Evolutionary conservation across 495 filamentous ascomycete genomes (phyloP), one percentile per base, ranked within the genome.

Genomic region (Penicillium cataractarum): DNA sequence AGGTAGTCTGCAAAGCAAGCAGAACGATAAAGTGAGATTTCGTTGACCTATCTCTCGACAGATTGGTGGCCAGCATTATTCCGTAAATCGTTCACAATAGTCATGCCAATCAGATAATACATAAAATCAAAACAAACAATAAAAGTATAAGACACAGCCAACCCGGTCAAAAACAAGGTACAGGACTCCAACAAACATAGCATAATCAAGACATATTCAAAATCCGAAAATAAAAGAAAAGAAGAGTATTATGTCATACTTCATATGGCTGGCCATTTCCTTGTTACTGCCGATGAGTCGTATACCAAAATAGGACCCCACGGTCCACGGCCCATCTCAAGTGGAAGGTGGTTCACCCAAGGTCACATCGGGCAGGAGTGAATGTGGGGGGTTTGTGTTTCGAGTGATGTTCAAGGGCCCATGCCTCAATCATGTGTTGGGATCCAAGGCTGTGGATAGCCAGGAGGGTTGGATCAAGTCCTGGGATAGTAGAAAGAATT

Each of bases 71-170:
- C 24, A 50, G 13, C 24, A 50, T 29, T 29, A 27, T 50, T 26
- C 46, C 46, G 46, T 50, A 50, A 50, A 50, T 50, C 3, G 4
- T 39, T 29, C 54, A 21, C 12, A 19, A 39, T 44, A 33, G 54
- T 33, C 33, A 56, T 56, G 32, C 17, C 22, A 39, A 35, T 37
- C 33, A 44, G 15, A 19, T 29, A 56, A 5, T 29, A 50, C 46
- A 50, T 26, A 15, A n/a, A 50, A 29, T 29, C 13, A 26, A 48
- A 50, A 50, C 46, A 46, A 3, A 46, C 40, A 46, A 21, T 29
- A 3, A 50, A 50, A 50, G 4, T 50, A 50, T 50, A 46, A 46
- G 46, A 50, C 22, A 50, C 46, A 50, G 46, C 46, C 46, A n/a
- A 27, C 46, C 46, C 46, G 13, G n/a, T 50, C 26, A 50, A 50